These are phyloP conservation scores for Solidago caesia DNA, from an alignment of 129 eudicot genomes.

Conservation along the genomic window DNA sequence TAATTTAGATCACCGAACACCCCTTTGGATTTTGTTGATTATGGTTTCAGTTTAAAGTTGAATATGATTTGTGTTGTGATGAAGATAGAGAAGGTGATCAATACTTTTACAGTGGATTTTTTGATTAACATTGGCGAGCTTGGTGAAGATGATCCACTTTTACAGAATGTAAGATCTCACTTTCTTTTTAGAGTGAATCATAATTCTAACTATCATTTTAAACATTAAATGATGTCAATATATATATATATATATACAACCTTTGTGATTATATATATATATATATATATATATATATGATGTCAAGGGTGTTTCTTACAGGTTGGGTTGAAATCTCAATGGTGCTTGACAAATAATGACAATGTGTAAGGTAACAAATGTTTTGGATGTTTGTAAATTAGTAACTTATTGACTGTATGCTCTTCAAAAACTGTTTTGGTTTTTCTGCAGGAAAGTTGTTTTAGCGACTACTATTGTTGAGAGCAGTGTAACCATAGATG, in stretches of 20 bases:
- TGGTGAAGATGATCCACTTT: constrained; percentile 60
- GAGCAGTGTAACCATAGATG: constrained; percentile 96
- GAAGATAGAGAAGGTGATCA: constrained; percentile 53
- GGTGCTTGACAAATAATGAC: constrained; percentile 70
- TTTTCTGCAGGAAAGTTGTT: constrained; percentile 73
- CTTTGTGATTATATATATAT: no score
- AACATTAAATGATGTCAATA: no score
- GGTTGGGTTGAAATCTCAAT: constrained; percentile 99
- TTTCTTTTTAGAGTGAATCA: no score
- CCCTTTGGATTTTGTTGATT: not conserved
- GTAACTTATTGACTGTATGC: constrained; percentile 7
- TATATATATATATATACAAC: no score
- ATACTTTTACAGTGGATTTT: constrained; percentile 41
- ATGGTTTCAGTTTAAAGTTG: not conserved
- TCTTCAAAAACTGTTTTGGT: not conserved
- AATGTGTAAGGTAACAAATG: constrained; percentile 49
- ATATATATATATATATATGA: no score
- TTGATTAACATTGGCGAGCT: constrained; percentile 54
- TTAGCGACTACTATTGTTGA: constrained; percentile 95
- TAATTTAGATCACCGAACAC: no score
- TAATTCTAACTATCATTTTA: no score
- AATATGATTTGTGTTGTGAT: not conserved
- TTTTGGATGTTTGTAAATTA: not conserved
- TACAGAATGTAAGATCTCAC: constrained; percentile 48
- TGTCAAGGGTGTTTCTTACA: constrained; percentile 94